Conservation (phyloP, 441 rosid species). For the Breynia disticha region DNA sequence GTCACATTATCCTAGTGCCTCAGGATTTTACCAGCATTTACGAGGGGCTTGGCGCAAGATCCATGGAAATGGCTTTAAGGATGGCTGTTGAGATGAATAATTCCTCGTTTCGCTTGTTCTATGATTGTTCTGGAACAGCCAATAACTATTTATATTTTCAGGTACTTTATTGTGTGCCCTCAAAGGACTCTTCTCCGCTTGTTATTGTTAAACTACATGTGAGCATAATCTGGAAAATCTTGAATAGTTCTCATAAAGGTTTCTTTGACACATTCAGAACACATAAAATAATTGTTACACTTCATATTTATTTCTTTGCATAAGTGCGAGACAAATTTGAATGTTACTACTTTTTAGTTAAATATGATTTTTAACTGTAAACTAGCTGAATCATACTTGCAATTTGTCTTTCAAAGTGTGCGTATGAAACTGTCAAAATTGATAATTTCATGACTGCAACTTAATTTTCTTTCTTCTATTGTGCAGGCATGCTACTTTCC, state of each 20-base stretch:
- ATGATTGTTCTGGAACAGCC: slow-evolving; percentile 14
- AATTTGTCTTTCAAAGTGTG: neutral
- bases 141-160: slow-evolving; percentile 25
- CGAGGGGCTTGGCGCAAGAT: slow-evolving; percentile 17
- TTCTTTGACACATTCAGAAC: too few relatives aligned
- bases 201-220: too few relatives aligned
- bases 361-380: neutral
- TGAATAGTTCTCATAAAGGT: too few relatives aligned
- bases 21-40: slow-evolving; percentile 16
- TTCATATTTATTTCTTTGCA: neutral
- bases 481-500: slow-evolving; percentile 37
- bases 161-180: slow-evolving; percentile 15
- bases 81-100: slow-evolving; percentile 31
- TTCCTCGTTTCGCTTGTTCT: slow-evolving; percentile 25
- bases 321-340: neutral
- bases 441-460: neutral
- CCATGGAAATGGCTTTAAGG: slow-evolving; percentile 23
- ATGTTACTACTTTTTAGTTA: neutral
- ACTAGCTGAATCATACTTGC: neutral
- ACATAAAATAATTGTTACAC: neutral
- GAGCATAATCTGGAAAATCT: too few relatives aligned
- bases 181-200: too few relatives aligned
- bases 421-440: neutral
- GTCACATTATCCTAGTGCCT: slow-evolving; percentile 35
- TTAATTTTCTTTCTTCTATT: slow-evolving; percentile 6